These are phyloP conservation scores for Venturia effusa DNA, from an alignment of 2,329 filamentous ascomycete species.

Conservation along the genomic window DNA sequence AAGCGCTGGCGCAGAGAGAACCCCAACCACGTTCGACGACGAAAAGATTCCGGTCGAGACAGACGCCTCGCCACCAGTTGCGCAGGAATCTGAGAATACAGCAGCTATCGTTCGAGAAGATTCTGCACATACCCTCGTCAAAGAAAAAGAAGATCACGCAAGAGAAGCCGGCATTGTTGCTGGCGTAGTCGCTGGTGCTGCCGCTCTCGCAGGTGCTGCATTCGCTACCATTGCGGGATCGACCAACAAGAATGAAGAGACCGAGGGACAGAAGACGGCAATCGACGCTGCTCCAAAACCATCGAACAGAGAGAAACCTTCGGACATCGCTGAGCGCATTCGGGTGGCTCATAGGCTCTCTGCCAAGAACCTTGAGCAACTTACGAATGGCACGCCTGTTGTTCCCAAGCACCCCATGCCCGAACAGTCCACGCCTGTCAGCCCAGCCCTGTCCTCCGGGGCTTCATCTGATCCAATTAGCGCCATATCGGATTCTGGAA, in stretches of 20 bases:
- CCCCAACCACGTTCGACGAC: background rate
- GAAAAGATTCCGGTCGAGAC: background rate
- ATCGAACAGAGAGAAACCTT: background rate
- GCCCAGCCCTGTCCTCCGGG: background rate
- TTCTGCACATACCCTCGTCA: background rate
- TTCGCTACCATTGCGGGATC: background rate
- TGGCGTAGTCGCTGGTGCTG: slow-evolving; percentile 6
- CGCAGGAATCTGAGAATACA: background rate
- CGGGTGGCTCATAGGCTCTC: background rate
- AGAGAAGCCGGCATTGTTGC: slow-evolving; percentile 4
- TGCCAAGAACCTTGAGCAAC: background rate
- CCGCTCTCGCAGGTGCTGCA: slow-evolving; percentile 4
- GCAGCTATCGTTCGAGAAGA: background rate
- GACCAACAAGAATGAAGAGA: background rate
- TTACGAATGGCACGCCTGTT: background rate
- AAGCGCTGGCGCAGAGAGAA: background rate
- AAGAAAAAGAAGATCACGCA: background rate
- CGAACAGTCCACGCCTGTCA: background rate
- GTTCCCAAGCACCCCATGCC: background rate
- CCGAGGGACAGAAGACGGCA: background rate
- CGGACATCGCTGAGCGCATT: background rate
- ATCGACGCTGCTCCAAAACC: background rate
- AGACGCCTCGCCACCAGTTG: background rate
- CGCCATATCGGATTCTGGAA: background rate
- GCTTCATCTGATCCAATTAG: background rate